A percentile compares a stretch with the other conserved stretches of the same genome.
phyloP scores from a whole-genome alignment of 768 basidiomycete genomes.

The Coprinellus aureogranulatus region DNA sequence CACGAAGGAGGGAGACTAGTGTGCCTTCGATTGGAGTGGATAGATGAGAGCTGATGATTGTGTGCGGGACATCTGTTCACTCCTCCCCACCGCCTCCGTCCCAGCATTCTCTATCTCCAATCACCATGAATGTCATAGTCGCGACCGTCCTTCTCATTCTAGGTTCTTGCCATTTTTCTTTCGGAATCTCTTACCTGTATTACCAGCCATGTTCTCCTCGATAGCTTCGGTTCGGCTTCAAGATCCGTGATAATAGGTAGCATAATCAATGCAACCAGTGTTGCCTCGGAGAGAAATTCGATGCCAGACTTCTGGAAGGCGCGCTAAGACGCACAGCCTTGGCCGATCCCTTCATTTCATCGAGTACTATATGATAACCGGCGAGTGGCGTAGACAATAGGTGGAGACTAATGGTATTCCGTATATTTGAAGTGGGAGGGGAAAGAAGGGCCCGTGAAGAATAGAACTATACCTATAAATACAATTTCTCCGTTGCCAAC shows the following conservation, averaged over 20 bases:
- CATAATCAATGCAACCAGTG: too few relatives aligned
- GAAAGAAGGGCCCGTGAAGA: not conserved
- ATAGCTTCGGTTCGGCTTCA: not conserved
- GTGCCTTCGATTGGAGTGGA: not conserved
- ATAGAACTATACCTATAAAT: conserved; percentile 9
- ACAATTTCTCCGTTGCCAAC: conserved; percentile 5
- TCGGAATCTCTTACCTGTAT: conserved; percentile 1
- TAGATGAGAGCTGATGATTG: not conserved
- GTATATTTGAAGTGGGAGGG: not conserved
- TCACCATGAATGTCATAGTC: not conserved
- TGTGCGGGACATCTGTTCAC: too few relatives aligned
- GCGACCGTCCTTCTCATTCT: not conserved
- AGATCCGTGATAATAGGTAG: conserved; percentile 1
- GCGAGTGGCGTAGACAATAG: too few relatives aligned
- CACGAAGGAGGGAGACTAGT: conserved; percentile 3
- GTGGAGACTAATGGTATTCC: not conserved
- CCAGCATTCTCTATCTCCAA: not conserved
- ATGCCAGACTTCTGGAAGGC: too few relatives aligned
- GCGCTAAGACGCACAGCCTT: too few relatives aligned
- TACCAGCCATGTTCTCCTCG: not conserved
- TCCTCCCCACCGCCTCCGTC: not conserved
- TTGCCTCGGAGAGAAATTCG: too few relatives aligned
- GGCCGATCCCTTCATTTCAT: too few relatives aligned
- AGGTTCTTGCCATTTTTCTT: not conserved
- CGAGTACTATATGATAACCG: too few relatives aligned